A percentile compares a stretch with the other conserved stretches of the same genome.
phyloP scores from a whole-genome alignment of 768 basidiomycete genomes.

The Lactarius sp. region DNA sequence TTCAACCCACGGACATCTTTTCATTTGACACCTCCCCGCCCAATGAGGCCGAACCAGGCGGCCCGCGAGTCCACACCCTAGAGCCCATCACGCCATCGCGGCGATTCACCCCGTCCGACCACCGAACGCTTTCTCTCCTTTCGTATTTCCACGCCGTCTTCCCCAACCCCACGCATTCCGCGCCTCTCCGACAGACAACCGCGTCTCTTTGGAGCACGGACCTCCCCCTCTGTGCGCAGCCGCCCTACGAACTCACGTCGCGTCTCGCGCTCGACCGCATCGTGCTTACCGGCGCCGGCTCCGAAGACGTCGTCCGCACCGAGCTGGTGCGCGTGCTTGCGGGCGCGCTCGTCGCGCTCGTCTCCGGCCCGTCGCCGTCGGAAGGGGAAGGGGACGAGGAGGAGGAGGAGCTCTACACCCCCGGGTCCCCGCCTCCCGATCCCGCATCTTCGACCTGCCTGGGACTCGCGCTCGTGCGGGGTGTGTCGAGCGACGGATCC shows the following conservation, averaged over 20 bases:
- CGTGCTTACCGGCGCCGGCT: slow-evolving; percentile 64
- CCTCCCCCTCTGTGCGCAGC: slow-evolving; percentile 58
- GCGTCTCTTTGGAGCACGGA: slow-evolving; percentile 60
- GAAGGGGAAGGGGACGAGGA: neutral
- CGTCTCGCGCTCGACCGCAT: slow-evolving; percentile 54
- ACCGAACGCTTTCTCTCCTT: slow-evolving; percentile 62
- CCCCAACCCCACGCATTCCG: slow-evolving; percentile 29
- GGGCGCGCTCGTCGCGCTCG: slow-evolving; percentile 73
- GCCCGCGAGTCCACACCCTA: slow-evolving; percentile 39
- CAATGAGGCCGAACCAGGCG: neutral
- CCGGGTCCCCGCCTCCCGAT: slow-evolving; percentile 47
- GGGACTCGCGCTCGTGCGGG: slow-evolving; percentile 78
- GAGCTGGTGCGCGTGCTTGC: slow-evolving; percentile 74
- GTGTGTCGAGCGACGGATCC: slow-evolving; percentile 21
- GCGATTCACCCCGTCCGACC: slow-evolving; percentile 58
- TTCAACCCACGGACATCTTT: slow-evolving; percentile 58
- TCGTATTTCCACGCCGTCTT: slow-evolving; percentile 68
- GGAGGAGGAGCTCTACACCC: slow-evolving; percentile 50
- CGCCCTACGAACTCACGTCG: slow-evolving; percentile 70
- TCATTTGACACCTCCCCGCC: slow-evolving; percentile 34
- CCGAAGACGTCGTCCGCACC: slow-evolving; percentile 68
- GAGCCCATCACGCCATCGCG: slow-evolving; percentile 42
- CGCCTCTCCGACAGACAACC: slow-evolving; percentile 28
- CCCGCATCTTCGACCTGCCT: slow-evolving; percentile 59
- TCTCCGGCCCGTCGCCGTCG: slow-evolving; percentile 32